Conservation (phyloP, 2,329 filamentous ascomycete genomes). For the Pestalotiopsis sp. region DNA sequence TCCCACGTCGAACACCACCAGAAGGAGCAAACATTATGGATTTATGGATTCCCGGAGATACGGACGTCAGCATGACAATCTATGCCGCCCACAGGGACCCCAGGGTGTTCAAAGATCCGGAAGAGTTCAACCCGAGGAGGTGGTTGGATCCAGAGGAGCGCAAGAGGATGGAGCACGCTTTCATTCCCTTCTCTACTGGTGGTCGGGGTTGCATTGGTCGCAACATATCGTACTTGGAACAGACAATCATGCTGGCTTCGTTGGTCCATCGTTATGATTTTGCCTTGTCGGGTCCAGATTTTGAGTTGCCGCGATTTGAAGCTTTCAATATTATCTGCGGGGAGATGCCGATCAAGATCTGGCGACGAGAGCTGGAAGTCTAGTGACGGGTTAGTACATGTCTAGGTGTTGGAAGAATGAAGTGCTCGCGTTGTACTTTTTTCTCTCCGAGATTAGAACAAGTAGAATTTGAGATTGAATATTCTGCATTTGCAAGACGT, state of each 20-base stretch:
- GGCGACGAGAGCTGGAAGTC: not conserved
- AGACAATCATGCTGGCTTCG: conserved; percentile 8
- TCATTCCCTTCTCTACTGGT: conserved; percentile 7
- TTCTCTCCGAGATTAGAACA: too few species aligned
- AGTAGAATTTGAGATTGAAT: too few species aligned
- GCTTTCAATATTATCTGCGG: not conserved
- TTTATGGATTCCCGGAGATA: conserved; percentile 9
- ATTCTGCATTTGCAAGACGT: too few species aligned
- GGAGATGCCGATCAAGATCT: not conserved
- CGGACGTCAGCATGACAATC: conserved; percentile 12
- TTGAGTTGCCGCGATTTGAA: not conserved
- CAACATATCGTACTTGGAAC: conserved; percentile 12
- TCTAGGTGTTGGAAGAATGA: too few species aligned
- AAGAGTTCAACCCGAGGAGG: conserved; percentile 8
- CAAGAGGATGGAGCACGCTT: conserved; percentile 9
- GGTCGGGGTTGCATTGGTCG: conserved; percentile 9
- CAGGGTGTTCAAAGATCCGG: conserved; percentile 8
- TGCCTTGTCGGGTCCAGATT: not conserved
- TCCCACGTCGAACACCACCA: conserved; percentile 45
- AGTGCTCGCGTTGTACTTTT: too few species aligned
- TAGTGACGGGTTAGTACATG: not conserved
- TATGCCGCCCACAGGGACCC: conserved; percentile 13
- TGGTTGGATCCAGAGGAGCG: conserved; percentile 1
- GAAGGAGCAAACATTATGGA: conserved; percentile 23
- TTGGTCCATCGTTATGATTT: conserved; percentile 13